phyloP scores from a whole-genome alignment of 805 yeast genomes.

The Candida chilensis region DNA sequence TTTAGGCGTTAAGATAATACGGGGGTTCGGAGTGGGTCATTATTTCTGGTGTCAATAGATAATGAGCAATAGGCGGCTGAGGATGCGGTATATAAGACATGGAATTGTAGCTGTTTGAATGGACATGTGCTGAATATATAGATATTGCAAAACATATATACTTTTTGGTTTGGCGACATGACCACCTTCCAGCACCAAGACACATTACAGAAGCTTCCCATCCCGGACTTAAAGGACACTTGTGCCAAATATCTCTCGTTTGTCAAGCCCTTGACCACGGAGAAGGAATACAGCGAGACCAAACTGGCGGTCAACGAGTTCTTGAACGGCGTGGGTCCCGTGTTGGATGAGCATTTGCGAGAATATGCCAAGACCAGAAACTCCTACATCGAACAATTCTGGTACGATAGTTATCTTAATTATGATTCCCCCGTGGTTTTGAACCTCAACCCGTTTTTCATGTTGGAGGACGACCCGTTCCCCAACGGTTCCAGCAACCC shows the following conservation, averaged over 20 bases:
- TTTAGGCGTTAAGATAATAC: too few species aligned
- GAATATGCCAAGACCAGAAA: slow-evolving; percentile 55
- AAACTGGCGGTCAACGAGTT: slow-evolving; percentile 47
- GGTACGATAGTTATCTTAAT: slow-evolving; percentile 35
- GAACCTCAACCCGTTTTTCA: slow-evolving; percentile 83
- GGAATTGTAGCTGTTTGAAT: too few species aligned
- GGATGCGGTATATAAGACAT: too few species aligned
- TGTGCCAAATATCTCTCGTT: slow-evolving; percentile 57
- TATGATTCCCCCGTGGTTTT: slow-evolving; percentile 65
- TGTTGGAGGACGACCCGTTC: slow-evolving; percentile 88
- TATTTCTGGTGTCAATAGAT: too few species aligned
- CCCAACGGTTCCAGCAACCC: slow-evolving; percentile 41
- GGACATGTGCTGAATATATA: too few species aligned
- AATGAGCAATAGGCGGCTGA: too few species aligned
- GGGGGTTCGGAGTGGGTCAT: too few species aligned
- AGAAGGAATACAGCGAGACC: slow-evolving; percentile 57
- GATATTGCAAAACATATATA: too few species aligned
- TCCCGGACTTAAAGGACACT: slow-evolving; percentile 66
- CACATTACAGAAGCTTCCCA: slow-evolving; percentile 59
- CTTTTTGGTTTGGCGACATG: too few species aligned
- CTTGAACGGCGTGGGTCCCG: slow-evolving; percentile 43
- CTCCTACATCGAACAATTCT: slow-evolving; percentile 83
- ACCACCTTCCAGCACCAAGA: slow-evolving; percentile 54
- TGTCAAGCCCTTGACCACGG: slow-evolving; percentile 75
- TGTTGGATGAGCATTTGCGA: slow-evolving; percentile 53